phyloP scores from a whole-genome alignment of 208 protist genomes.

The Leishmania amazonensis region DNA sequence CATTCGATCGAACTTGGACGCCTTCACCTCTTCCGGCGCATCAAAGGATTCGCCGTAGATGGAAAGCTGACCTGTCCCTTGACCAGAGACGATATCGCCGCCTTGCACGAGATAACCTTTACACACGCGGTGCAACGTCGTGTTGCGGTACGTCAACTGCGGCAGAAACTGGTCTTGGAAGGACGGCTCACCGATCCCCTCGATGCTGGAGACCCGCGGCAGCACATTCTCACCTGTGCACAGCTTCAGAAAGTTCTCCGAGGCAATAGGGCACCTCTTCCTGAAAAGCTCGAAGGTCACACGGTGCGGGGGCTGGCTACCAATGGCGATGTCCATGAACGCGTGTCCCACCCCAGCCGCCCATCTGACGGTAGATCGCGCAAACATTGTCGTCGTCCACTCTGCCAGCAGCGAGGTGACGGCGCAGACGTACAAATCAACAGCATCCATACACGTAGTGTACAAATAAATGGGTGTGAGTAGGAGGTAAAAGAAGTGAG shows the following conservation, averaged over 20 bases:
- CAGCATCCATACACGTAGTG: background rate
- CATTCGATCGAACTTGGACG: slow-evolving; percentile 72
- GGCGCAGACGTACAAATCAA: background rate
- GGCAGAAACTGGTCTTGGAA: slow-evolving; percentile 84
- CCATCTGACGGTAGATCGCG: slow-evolving; percentile 19
- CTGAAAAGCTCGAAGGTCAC: slow-evolving; percentile 84
- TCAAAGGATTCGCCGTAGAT: slow-evolving; percentile 96
- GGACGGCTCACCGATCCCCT: slow-evolving; percentile 61
- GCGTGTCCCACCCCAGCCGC: slow-evolving; percentile 39
- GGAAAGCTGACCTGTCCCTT: slow-evolving; percentile 95
- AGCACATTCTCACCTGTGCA: slow-evolving; percentile 89
- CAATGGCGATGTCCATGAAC: slow-evolving; percentile 86
- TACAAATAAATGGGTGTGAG: background rate
- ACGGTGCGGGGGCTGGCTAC: slow-evolving; percentile 44
- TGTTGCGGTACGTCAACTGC: slow-evolving; percentile 90
- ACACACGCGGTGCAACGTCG: slow-evolving; percentile 93
- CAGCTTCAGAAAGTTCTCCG: slow-evolving; percentile 89
- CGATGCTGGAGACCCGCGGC: slow-evolving; percentile 49
- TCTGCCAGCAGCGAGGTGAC: background rate
- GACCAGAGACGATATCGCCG: slow-evolving; percentile 76
- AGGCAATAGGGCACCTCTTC: slow-evolving; percentile 72
- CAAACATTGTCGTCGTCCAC: slow-evolving; percentile 40
- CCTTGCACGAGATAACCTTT: slow-evolving; percentile 93
- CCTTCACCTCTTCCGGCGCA: slow-evolving; percentile 95
- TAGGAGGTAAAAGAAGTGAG: background rate